Percentiles rank a stretch among this genome's conserved stretches.
phyloP scores from a whole-genome alignment of 2,329 filamentous ascomycete species.

The Samsoniella hepiali region DNA sequence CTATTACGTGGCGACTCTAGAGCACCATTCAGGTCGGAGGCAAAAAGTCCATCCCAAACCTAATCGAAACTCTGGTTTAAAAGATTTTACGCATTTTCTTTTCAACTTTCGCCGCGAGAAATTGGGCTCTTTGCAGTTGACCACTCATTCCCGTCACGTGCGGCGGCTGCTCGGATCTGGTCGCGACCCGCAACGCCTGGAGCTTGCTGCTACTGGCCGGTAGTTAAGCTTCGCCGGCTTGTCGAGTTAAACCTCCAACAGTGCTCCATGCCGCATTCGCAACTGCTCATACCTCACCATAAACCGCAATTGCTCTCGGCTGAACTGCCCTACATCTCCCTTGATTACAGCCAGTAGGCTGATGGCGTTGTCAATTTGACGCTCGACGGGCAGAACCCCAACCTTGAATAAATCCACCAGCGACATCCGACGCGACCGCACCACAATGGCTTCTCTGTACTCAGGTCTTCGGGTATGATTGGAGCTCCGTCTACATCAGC shows the following conservation, averaged over 20 bases:
- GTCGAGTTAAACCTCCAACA: neutral
- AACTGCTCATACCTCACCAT: neutral
- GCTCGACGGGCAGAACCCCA: neutral
- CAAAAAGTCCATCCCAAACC: too few species aligned
- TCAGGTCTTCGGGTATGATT: constrained; percentile 8
- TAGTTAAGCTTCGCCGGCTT: neutral
- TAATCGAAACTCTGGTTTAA: too few species aligned
- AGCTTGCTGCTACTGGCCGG: neutral
- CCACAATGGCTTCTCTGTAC: constrained; percentile 6
- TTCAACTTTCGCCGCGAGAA: neutral
- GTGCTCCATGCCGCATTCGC: neutral
- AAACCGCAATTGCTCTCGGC: neutral
- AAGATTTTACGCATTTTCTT: neutral
- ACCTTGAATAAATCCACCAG: neutral
- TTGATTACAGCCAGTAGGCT: neutral
- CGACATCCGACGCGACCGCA: neutral
- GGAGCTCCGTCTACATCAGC: neutral
- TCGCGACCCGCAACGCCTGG: constrained; percentile 1
- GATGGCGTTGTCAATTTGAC: neutral
- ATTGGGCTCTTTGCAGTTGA: neutral
- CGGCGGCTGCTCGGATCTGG: neutral
- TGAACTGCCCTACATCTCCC: too few species aligned
- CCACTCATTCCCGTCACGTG: neutral
- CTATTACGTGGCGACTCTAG: too few species aligned
- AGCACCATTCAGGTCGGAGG: too few species aligned